Percentiles rank a stretch among this genome's conserved stretches.
Evolutionary conservation across 805 yeast genomes (phyloP).

Genomic region (Saccharomycopsis selenospora): DNA sequence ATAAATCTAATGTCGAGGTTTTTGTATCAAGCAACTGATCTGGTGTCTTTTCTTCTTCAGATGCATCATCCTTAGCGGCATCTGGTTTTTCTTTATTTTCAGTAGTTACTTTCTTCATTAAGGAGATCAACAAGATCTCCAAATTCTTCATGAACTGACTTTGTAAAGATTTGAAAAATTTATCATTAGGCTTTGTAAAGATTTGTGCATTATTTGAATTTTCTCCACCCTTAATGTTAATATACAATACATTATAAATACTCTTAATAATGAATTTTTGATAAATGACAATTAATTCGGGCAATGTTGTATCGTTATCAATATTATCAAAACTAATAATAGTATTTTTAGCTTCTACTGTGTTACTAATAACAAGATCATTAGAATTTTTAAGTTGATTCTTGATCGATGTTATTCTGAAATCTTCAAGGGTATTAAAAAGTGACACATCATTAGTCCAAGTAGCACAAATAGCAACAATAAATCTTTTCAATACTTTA

Average conservation of each 20-base stretch:
- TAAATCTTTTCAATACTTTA: constrained; percentile 35
- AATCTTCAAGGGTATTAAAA: constrained; percentile 34
- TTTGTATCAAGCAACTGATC: neutral
- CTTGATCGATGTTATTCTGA: constrained; percentile 24
- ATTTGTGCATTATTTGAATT: constrained; percentile 16
- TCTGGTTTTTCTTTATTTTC: constrained; percentile 17
- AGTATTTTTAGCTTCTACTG: constrained; percentile 11
- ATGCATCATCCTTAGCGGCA: neutral
- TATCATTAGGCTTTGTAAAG: constrained; percentile 30
- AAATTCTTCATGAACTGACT: constrained; percentile 32
- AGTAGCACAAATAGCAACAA: constrained; percentile 41
- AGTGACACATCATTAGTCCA: constrained; percentile 44
- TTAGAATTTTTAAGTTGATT: constrained; percentile 13
- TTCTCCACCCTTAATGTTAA: constrained; percentile 17
- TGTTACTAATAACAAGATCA: constrained; percentile 15
- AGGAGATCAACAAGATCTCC: constrained; percentile 27
- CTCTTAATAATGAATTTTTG: constrained; percentile 33
- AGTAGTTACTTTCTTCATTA: constrained; percentile 25
- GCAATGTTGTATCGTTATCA: constrained; percentile 32
- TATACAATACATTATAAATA: constrained; percentile 20
- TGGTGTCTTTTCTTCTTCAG: neutral
- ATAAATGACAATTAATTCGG: constrained; percentile 33
- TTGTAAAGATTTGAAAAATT: constrained; percentile 28
- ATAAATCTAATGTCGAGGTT: constrained; percentile 17
- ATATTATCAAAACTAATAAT: constrained; percentile 22